Evolutionary conservation across 192 early-diverging fungal species (phyloP), one percentile per base, ranked within the genome.

Genomic region (Diversispora epigaea): DNA sequence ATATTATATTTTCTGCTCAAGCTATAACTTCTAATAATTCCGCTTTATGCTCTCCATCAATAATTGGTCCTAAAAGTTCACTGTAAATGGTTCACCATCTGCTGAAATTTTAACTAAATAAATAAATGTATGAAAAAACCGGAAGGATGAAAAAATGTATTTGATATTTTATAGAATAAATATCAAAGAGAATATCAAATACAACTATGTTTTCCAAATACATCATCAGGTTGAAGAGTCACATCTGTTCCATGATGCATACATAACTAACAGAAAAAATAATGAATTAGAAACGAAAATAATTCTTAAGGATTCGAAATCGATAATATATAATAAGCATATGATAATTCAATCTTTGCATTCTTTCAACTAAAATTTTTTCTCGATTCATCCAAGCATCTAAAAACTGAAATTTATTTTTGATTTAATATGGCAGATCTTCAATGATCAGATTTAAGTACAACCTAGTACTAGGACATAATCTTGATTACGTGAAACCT

Each of bases 11-110:
- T 79, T 96, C 95, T 3, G 94, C 91, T 80, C 98, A 96, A 2
- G 96, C 93, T 84, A 99, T 95, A 9, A 97, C 96, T 71, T 94
- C 92, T 64, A 99, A 84, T 58, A 99, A 79, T 84, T 99, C 95
- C 1, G 96, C 94, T 78, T 99, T 99, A 32, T 96, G 82, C 44
- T 89, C 80, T 44, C 94, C 97, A 77, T 96, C 94, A 12, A 99
- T 94, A 52, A 98, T 89, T 0, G 94, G 90, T 0, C 97, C 97
- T 9, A 90, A 58, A 0, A 95, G 96, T 74, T 90, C 89, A n/a
- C 97, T 0, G 93, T 94, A 47, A 99, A 83, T 6, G 80, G 82
- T 32, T 85, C 77, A 6, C 96, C 96, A 78, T 98, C 96, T 0
- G 91, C 80, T 0, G 92, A 90, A 21, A 96, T 76, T 91, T 82